Evolutionary conservation across 2,329 filamentous ascomycete genomes (phyloP), one percentile per base, ranked within the genome.

Genomic region (Fusarium sp.): DNA sequence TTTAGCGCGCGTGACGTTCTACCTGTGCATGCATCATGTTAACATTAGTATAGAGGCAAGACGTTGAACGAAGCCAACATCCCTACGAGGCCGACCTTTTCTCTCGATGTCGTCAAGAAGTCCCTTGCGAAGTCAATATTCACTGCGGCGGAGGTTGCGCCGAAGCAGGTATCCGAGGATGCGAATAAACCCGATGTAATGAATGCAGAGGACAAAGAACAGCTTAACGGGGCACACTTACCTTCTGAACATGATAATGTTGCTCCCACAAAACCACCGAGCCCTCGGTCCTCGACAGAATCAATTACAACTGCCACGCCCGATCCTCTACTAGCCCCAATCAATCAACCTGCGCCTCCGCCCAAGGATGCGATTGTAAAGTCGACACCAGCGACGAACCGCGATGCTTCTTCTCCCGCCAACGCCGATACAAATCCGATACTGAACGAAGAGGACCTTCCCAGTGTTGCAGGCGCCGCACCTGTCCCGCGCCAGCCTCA

Each of bases 21-120:
- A 43, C 58, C 53, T 58, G 49, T 56, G 35, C 44, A 48, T 66
- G 41, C 51, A 63, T 68, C 35, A 19, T 60, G 50, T 71, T 78
- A 69, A 77, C 65, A 33, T 20, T 30, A 40, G n/a, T 50, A 43
- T 41, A 80, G 78, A 70, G 77, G 77, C 54, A 79, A 77, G 68
- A 80, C 78, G 59, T 78, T 89, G 40, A 83, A 84, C 71, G 85
- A 87, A 74, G 78, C 79, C 49, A 84, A 80, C 71, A 83, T 88
- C 59, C 87, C 87, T 49, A 65, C 80, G 56, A 82, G 83, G 65
- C 82, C 81, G 57, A 77, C 78, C 66, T 76, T 81, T 49, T 79
- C 82, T 58, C 80, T 84, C 35, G 81, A 85, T 61, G 75, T 75
- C 17, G 69, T 83, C 32, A 81, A 80, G 66, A 78, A 78, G 56